These are phyloP conservation scores for Arabidopsis lyrata DNA, from an alignment of 441 rosid species.

Conservation along the genomic window DNA sequence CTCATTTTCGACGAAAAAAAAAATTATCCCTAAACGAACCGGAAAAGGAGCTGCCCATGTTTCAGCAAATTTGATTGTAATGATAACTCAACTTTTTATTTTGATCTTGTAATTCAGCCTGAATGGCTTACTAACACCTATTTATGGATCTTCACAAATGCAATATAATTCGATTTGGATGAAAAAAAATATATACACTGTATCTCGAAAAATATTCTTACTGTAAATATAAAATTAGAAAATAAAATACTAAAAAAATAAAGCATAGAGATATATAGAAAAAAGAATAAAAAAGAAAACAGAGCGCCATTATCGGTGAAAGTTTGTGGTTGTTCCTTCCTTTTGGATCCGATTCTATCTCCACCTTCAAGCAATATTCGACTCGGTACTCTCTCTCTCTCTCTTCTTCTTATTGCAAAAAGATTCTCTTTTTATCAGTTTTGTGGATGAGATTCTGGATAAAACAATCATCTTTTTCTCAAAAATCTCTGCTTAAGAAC, in stretches of 20 bases:
- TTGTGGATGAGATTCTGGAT: conserved; percentile 43
- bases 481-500: conserved; percentile 28
- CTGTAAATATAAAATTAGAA: too few relatives aligned
- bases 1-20: too few relatives aligned
- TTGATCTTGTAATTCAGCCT: too few relatives aligned
- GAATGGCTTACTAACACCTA: too few relatives aligned
- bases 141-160: too few relatives aligned
- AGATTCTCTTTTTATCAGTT: conserved; percentile 25
- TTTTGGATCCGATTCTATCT: conserved; percentile 41
- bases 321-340: conserved; percentile 43
- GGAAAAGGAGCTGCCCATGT: too few relatives aligned
- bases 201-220: too few relatives aligned
- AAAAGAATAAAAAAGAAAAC: neutral
- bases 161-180: too few relatives aligned
- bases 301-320: conserved; percentile 42
- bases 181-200: too few relatives aligned
- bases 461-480: neutral
- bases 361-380: conserved; percentile 15
- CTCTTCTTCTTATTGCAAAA: neutral
- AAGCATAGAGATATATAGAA: neutral
- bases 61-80: too few relatives aligned
- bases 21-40: too few relatives aligned
- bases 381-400: conserved; percentile 14
- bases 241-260: neutral
- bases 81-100: too few relatives aligned